Percentiles rank a stretch among this genome's conserved stretches.
Conservation (phyloP, 495 filamentous ascomycete genomes). For the Alectoria sarmentosa region DNA sequence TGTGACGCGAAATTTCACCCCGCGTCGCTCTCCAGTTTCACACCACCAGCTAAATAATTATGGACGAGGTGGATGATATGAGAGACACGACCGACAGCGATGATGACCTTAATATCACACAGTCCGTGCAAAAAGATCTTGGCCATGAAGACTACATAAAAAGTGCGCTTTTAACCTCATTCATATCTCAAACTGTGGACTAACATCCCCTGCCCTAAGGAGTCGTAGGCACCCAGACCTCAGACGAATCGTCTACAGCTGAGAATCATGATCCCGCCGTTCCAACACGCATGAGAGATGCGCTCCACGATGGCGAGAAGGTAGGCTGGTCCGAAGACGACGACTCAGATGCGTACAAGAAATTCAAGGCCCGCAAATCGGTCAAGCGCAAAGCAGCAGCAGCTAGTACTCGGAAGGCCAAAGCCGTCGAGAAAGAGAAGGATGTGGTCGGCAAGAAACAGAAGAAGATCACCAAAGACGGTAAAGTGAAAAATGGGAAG, state of each 20-base stretch:
- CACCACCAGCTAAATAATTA: background rate
- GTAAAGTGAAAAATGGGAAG: constrained; percentile 27
- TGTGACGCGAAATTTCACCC: background rate
- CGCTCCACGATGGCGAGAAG: constrained; percentile 18
- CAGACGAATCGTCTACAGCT: constrained; percentile 3
- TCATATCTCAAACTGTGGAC: background rate
- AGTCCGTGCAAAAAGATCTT: constrained; percentile 17
- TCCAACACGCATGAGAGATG: constrained; percentile 10
- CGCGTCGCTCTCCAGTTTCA: background rate
- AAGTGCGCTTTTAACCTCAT: constrained; percentile 13
- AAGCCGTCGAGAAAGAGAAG: constrained; percentile 30
- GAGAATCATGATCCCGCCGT: background rate
- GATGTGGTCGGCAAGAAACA: constrained; percentile 32
- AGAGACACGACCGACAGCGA: constrained; percentile 22
- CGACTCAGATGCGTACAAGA: constrained; percentile 47
- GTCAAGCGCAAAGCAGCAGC: constrained; percentile 46
- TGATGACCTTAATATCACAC: constrained; percentile 24
- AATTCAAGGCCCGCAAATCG: constrained; percentile 53
- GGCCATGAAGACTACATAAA: constrained; percentile 15
- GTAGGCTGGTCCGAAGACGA: constrained; percentile 35
- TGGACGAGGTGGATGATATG: constrained; percentile 12
- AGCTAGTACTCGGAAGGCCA: constrained; percentile 43
- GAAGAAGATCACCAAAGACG: constrained; percentile 14
- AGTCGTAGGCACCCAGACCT: constrained; percentile 9
- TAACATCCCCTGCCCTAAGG: background rate